phyloP scores from a whole-genome alignment of 305 asterid genomes.

The Rubia balearica region DNA sequence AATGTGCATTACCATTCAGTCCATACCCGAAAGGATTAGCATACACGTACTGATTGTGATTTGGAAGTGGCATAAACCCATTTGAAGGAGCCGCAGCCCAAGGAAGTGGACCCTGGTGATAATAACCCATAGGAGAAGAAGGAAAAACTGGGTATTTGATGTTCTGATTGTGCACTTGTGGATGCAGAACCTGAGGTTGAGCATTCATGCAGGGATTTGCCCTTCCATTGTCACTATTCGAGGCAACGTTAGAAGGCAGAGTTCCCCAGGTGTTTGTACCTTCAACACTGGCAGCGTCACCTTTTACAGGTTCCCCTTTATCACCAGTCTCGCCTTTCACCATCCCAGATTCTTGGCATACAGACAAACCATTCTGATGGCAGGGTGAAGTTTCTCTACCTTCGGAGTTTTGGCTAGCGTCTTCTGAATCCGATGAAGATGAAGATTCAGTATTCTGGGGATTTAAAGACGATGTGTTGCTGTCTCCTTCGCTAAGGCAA shows the following conservation, averaged over 20 bases:
- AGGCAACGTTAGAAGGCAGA: conserved; percentile 33
- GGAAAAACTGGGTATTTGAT: conserved; percentile 58
- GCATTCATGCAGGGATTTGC: conserved; percentile 31
- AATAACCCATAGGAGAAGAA: conserved; percentile 65
- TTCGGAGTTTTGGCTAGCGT: conserved; percentile 61
- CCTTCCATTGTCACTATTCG: conserved; percentile 35
- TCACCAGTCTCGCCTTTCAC: conserved; percentile 23
- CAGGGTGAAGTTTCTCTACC: conserved; percentile 44
- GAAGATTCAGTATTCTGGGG: conserved; percentile 61
- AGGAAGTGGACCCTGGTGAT: conserved; percentile 63
- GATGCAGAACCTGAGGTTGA: conserved; percentile 50
- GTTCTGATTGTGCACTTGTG: conserved; percentile 53
- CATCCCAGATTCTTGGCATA: conserved; percentile 25
- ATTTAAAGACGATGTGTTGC: conserved; percentile 52
- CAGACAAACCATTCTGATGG: conserved; percentile 35
- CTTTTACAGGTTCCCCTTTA: conserved; percentile 28
- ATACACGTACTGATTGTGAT: conserved; percentile 59
- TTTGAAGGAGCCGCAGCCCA: conserved; percentile 63
- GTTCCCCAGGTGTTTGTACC: conserved; percentile 25
- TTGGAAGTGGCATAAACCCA: conserved; percentile 62
- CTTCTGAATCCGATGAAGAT: conserved; percentile 80
- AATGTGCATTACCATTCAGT: conserved; percentile 50
- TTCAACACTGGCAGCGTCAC: conserved; percentile 27
- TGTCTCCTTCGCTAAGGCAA: conserved; percentile 90
- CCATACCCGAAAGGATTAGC: conserved; percentile 62